Evolutionary conservation across 129 eudicot genomes (phyloP).

Genomic region (Artemisia annua): DNA sequence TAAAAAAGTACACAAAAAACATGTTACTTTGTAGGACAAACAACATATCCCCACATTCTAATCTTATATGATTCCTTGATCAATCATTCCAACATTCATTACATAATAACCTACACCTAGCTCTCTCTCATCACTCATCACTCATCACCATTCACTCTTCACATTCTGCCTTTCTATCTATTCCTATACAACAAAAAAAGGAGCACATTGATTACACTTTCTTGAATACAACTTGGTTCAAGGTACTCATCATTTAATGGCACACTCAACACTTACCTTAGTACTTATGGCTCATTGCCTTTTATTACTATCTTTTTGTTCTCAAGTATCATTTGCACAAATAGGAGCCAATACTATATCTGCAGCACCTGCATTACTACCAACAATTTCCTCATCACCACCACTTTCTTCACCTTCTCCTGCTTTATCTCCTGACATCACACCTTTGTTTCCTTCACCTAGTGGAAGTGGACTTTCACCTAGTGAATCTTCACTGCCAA

Average conservation of each 20-base stretch:
- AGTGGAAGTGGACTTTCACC: constrained; percentile 61
- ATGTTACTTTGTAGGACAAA: constrained; percentile 37
- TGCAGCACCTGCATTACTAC: constrained; percentile 74
- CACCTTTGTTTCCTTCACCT: constrained; percentile 83
- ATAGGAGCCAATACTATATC: constrained; percentile 40
- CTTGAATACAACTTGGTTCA: constrained; percentile 29
- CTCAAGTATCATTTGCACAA: constrained; percentile 32
- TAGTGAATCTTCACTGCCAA: constrained; percentile 59
- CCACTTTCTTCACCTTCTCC: constrained; percentile 46
- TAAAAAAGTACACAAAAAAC: constrained; percentile 18
- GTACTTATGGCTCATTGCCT: constrained; percentile 23
- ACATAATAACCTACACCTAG: constrained; percentile 14
- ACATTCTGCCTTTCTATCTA: constrained; percentile 22
- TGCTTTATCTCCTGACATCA: constrained; percentile 67
- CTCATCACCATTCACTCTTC: constrained; percentile 21
- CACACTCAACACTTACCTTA: constrained; percentile 27
- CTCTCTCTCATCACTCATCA: neutral
- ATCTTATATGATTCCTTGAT: constrained; percentile 25
- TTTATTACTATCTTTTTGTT: constrained; percentile 19
- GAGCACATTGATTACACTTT: constrained; percentile 26
- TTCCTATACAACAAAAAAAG: neutral
- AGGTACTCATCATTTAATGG: constrained; percentile 53
- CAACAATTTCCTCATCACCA: constrained; percentile 45
- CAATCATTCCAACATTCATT: constrained; percentile 38
- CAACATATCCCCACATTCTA: constrained; percentile 24